Conservation (phyloP, 2,329 filamentous ascomycete species). For the Microdochium paspali region DNA sequence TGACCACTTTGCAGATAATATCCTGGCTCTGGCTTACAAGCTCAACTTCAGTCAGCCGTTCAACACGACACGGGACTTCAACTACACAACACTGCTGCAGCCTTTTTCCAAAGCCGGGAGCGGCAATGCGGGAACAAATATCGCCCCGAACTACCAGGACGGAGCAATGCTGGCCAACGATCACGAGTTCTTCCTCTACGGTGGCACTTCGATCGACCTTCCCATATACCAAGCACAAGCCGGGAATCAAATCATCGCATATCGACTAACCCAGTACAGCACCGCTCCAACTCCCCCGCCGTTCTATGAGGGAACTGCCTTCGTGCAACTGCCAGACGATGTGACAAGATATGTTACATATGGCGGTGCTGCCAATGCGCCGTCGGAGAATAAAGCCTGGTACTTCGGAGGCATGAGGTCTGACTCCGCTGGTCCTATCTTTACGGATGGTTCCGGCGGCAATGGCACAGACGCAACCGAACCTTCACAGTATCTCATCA, state of each 20-base stretch:
- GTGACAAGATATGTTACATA: slow-evolving; percentile 55
- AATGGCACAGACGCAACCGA: slow-evolving; percentile 27
- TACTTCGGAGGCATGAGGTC: slow-evolving; percentile 59
- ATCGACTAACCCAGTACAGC: slow-evolving; percentile 41
- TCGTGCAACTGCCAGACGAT: slow-evolving; percentile 25
- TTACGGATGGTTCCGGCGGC: slow-evolving; percentile 19
- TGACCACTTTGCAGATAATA: slow-evolving; percentile 32
- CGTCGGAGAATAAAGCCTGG: slow-evolving; percentile 62
- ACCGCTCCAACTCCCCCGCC: slow-evolving; percentile 2
- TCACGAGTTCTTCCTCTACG: slow-evolving; percentile 53
- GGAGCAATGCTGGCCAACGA: slow-evolving; percentile 59
- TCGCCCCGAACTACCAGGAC: slow-evolving; percentile 47
- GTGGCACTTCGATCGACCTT: slow-evolving; percentile 37
- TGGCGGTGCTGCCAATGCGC: slow-evolving; percentile 53
- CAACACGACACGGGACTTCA: slow-evolving; percentile 41
- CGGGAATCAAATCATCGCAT: slow-evolving; percentile 35
- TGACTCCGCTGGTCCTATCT: slow-evolving; percentile 38
- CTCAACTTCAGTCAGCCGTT: slow-evolving; percentile 52
- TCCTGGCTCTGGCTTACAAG: slow-evolving; percentile 40
- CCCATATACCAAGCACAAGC: slow-evolving; percentile 25
- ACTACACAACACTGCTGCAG: slow-evolving; percentile 30
- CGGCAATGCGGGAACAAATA: slow-evolving; percentile 35
- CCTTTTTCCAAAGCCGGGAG: slow-evolving; percentile 34
- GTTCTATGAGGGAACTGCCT: background rate
- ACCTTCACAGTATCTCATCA: slow-evolving; percentile 47